These are phyloP conservation scores for Hanseniaspora valbyensis DNA, from an alignment of 805 yeast species.

Conservation along the genomic window DNA sequence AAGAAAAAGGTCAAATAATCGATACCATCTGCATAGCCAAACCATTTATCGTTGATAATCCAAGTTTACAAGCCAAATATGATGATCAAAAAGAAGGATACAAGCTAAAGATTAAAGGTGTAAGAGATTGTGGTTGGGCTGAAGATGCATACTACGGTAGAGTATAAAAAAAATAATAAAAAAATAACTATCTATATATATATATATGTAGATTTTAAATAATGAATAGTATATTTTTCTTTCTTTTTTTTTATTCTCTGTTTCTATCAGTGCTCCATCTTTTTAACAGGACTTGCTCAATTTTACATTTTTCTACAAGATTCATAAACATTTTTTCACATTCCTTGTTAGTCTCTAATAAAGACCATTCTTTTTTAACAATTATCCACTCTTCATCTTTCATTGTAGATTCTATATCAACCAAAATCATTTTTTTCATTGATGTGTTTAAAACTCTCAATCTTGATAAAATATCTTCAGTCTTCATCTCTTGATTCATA, in stretches of 20 bases:
- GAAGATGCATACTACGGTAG: conserved; percentile 54
- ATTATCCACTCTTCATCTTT: conserved; percentile 26
- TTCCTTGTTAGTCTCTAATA: neutral
- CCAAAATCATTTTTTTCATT: conserved; percentile 60
- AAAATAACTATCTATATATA: neutral
- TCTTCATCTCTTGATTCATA: neutral
- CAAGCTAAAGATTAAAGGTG: conserved; percentile 36
- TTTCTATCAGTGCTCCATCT: conserved; percentile 83
- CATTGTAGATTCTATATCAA: conserved; percentile 50
- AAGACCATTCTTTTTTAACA: conserved; percentile 18
- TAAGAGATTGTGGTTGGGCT: conserved; percentile 82
- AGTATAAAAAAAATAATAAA: conserved; percentile 25
- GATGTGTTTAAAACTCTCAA: conserved; percentile 83
- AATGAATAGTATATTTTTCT: too few relatives aligned
- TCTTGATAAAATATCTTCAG: conserved; percentile 53
- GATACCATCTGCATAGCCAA: conserved; percentile 73
- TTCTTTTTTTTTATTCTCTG: conserved; percentile 57
- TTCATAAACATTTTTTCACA: neutral
- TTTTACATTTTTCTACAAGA: conserved; percentile 20
- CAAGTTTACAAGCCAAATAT: conserved; percentile 27
- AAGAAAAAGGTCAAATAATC: conserved; percentile 36
- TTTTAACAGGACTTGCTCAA: conserved; percentile 57
- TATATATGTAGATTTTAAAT: too few relatives aligned
- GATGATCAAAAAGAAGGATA: conserved; percentile 42
- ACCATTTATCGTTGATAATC: conserved; percentile 43